phyloP scores from a whole-genome alignment of 768 basidiomycete species.

The Podaxis sp. region DNA sequence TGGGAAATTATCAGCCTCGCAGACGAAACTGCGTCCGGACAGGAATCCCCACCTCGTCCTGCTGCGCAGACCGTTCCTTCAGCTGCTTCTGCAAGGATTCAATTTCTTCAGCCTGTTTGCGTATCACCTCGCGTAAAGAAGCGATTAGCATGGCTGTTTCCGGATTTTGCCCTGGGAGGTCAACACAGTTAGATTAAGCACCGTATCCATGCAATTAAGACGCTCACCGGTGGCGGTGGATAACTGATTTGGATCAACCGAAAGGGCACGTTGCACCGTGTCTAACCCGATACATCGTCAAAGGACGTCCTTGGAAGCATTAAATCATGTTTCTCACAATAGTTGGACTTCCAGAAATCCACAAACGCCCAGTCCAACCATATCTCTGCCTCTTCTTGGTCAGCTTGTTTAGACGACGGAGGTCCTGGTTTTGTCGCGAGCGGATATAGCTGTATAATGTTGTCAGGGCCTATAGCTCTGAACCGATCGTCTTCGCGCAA shows the following conservation, averaged over 20 bases:
- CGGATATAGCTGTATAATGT: slow-evolving; percentile 61
- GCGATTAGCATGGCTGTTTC: slow-evolving; percentile 80
- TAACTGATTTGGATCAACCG: slow-evolving; percentile 61
- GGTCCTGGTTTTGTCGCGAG: slow-evolving; percentile 27
- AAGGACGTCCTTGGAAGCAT: neutral
- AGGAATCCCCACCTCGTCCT: slow-evolving; percentile 32
- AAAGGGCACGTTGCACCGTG: slow-evolving; percentile 70
- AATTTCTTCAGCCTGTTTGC: slow-evolving; percentile 77
- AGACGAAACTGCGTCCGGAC: slow-evolving; percentile 4
- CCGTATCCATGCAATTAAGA: slow-evolving; percentile 1
- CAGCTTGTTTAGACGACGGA: slow-evolving; percentile 30
- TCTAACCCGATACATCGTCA: slow-evolving; percentile 36
- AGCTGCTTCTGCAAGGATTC: slow-evolving; percentile 62
- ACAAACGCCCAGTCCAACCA: slow-evolving; percentile 99
- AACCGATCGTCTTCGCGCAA: slow-evolving; percentile 92
- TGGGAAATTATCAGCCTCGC: slow-evolving; percentile 18
- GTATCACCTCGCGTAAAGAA: slow-evolving; percentile 80
- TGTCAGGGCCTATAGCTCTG: slow-evolving; percentile 84
- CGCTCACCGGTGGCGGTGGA: slow-evolving; percentile 55
- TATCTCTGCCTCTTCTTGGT: slow-evolving; percentile 70
- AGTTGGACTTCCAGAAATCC: slow-evolving; percentile 98
- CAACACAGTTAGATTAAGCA: slow-evolving; percentile 7
- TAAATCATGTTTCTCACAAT: slow-evolving; percentile 52
- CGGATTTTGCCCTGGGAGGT: slow-evolving; percentile 52
- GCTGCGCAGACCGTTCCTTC: slow-evolving; percentile 28